Conservation (phyloP, 495 filamentous ascomycete genomes). For the Talaromyces ruber region DNA sequence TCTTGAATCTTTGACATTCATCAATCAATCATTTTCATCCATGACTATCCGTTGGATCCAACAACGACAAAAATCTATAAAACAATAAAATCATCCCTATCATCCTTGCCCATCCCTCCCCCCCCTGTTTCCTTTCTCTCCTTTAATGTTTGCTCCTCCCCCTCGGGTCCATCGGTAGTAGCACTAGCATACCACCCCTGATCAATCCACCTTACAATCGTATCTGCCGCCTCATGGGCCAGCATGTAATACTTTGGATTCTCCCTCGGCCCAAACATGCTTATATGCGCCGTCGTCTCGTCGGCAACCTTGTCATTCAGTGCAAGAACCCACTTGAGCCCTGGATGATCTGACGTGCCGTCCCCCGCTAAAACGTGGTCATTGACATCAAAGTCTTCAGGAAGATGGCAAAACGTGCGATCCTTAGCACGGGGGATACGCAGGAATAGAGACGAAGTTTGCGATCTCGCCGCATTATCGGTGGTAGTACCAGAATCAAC, state of each 20-base stretch:
- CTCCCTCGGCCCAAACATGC: conserved; percentile 74
- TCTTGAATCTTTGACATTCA: not conserved
- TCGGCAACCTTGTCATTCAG: conserved; percentile 72
- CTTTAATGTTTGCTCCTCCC: not conserved
- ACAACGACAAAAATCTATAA: not conserved
- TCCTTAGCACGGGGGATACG: conserved; percentile 37
- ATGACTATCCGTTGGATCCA: too few species aligned
- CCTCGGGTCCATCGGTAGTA: not conserved
- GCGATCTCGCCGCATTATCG: conserved; percentile 6
- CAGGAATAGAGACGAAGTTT: conserved; percentile 4
- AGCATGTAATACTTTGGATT: conserved; percentile 74
- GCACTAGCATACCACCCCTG: conserved; percentile 28
- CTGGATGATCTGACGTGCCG: conserved; percentile 13
- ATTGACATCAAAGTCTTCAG: conserved; percentile 33
- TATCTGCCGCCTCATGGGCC: conserved; percentile 54
- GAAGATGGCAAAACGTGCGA: conserved; percentile 76
- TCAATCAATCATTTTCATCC: too few species aligned
- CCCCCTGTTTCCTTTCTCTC: not conserved
- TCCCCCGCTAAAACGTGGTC: conserved; percentile 7
- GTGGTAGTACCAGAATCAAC: not conserved
- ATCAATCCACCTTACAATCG: conserved; percentile 42
- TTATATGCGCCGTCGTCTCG: conserved; percentile 76
- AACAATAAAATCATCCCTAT: conserved; percentile 8
- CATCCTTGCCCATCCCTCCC: not conserved
- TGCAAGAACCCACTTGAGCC: conserved; percentile 51